Percentiles rank a stretch among this genome's conserved stretches.
These are phyloP conservation scores for Trypanosoma brucei DNA, from an alignment of 208 protist genomes.

Conservation along the genomic window DNA sequence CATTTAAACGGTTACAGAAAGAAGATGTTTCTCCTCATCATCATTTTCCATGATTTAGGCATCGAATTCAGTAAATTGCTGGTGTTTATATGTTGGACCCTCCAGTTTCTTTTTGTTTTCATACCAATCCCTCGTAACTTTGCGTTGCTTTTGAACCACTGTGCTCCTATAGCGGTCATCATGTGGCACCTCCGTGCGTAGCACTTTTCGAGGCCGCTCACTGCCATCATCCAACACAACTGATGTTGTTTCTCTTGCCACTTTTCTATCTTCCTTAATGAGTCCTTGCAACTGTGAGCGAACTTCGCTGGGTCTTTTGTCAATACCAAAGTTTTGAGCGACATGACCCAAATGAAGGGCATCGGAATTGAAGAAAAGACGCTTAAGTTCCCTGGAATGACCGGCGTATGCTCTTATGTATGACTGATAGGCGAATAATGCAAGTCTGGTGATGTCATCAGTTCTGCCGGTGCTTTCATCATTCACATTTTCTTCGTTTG, in stretches of 20 bases:
- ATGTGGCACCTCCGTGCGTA: constrained; percentile 67
- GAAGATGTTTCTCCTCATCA: not conserved
- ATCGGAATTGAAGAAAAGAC: constrained; percentile 89
- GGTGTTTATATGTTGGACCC: constrained; percentile 46
- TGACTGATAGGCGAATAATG: constrained; percentile 96
- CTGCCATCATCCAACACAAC: not conserved
- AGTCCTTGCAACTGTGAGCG: constrained; percentile 48
- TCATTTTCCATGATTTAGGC: constrained; percentile 13
- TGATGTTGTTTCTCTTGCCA: constrained; percentile 44
- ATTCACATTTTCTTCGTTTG: not conserved
- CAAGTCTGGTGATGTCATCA: constrained; percentile 95
- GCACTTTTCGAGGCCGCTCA: constrained; percentile 32
- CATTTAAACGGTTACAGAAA: not conserved
- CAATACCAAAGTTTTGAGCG: constrained; percentile 89
- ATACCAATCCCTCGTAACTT: constrained; percentile 68
- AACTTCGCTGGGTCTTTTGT: constrained; percentile 81
- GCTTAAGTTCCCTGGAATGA: constrained; percentile 76
- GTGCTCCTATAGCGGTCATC: constrained; percentile 38
- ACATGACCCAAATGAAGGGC: constrained; percentile 94
- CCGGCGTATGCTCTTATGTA: constrained; percentile 97
- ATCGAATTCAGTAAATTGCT: constrained; percentile 83
- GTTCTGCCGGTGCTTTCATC: constrained; percentile 72
- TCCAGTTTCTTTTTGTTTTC: constrained; percentile 49
- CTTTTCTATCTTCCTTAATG: constrained; percentile 62
- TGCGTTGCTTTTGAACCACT: constrained; percentile 71